These are phyloP conservation scores for Eimeria acervulina DNA, from an alignment of 169 alveolate species.

Conservation along the genomic window DNA sequence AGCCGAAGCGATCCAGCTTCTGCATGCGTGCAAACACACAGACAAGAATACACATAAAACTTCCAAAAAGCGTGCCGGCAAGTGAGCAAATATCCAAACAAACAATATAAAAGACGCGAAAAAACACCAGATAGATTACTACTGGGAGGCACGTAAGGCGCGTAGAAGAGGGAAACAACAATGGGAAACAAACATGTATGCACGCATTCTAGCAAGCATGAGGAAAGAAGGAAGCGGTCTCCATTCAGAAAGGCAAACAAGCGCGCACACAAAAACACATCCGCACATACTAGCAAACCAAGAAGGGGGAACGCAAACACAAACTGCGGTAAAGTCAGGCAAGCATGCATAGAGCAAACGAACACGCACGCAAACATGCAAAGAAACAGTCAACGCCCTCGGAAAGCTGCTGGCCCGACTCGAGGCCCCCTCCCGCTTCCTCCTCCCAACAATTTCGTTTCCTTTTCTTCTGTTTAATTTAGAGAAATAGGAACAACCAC, in stretches of 20 bases:
- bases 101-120: not conserved
- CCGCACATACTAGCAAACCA: not conserved
- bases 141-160: not conserved
- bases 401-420: not conserved
- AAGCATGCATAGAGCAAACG: not conserved
- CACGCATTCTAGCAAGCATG: not conserved
- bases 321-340: not conserved
- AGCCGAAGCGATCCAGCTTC: slow-evolving; percentile 77
- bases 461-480: not conserved
- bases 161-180: not conserved
- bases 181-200: not conserved
- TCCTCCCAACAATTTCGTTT: not conserved
- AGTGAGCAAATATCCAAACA: not conserved
- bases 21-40: not conserved
- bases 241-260: not conserved
- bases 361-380: not conserved
- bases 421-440: not conserved
- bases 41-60: not conserved
- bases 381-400: not conserved
- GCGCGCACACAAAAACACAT: not conserved
- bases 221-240: not conserved
- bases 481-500: not conserved
- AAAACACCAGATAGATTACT: not conserved
- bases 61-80: not conserved
- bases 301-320: not conserved